These are phyloP conservation scores for Saturnispora hagleri DNA, from an alignment of 805 yeast genomes.

Conservation along the genomic window DNA sequence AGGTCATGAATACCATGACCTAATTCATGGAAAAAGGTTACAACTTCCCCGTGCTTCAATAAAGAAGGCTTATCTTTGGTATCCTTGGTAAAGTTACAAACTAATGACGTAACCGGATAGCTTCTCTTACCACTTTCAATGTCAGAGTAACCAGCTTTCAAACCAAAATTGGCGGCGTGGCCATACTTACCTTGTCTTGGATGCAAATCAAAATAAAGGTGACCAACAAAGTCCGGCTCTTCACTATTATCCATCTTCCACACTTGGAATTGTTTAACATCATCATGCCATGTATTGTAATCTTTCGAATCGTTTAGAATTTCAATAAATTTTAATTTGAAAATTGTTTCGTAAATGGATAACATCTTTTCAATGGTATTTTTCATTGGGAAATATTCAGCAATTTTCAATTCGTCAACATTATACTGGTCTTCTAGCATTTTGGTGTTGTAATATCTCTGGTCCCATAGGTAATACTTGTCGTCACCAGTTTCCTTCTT, in stretches of 20 bases:
- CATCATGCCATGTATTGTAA: slow-evolving; percentile 62
- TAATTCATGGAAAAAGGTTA: slow-evolving; percentile 80
- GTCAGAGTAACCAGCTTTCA: slow-evolving; percentile 49
- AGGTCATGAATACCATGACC: slow-evolving; percentile 85
- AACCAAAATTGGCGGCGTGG: slow-evolving; percentile 78
- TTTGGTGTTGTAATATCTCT: slow-evolving; percentile 53
- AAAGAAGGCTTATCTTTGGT: slow-evolving; percentile 60
- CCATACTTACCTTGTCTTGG: slow-evolving; percentile 84
- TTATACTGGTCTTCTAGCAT: slow-evolving; percentile 58
- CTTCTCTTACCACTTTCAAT: slow-evolving; percentile 37
- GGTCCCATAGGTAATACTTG: slow-evolving; percentile 65
- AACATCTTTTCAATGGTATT: slow-evolving; percentile 63
- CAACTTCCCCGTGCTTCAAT: slow-evolving; percentile 68
- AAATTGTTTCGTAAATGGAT: slow-evolving; percentile 56
- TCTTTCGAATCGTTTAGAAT: slow-evolving; percentile 29
- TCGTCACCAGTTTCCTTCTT: slow-evolving; percentile 31
- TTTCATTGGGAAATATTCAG: slow-evolving; percentile 73
- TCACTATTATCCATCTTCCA: slow-evolving; percentile 48
- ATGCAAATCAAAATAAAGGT: slow-evolving; percentile 72
- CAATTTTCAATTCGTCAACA: slow-evolving; percentile 61
- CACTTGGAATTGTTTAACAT: slow-evolving; percentile 65
- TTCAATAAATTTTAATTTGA: slow-evolving; percentile 58
- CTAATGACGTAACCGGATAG: slow-evolving; percentile 68
- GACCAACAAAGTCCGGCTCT: slow-evolving; percentile 60
- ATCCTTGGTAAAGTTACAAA: slow-evolving; percentile 78